A percentile compares a stretch with the other conserved stretches of the same genome.
phyloP scores from a whole-genome alignment of 2,329 filamentous ascomycete genomes.

The Fusarium staphyleae region DNA sequence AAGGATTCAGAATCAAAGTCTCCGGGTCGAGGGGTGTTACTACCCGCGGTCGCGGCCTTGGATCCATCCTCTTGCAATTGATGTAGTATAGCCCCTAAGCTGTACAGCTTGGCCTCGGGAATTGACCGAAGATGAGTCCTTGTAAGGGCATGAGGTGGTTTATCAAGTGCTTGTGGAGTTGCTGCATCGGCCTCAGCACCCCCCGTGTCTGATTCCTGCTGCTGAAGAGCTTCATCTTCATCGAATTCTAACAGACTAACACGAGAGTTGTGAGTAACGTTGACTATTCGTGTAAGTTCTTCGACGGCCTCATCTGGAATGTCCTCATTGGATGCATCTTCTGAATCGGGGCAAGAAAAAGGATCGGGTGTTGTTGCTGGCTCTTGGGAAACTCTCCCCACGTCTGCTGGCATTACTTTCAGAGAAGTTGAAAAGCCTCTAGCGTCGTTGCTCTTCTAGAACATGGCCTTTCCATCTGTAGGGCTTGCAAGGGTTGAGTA shows the following conservation, averaged over 20 bases:
- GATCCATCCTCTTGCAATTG: conserved; percentile 18
- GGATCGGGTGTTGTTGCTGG: neutral
- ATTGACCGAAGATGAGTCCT: conserved; percentile 18
- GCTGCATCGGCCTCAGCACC: neutral
- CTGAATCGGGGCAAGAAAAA: neutral
- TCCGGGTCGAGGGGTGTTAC: conserved; percentile 8
- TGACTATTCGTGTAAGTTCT: neutral
- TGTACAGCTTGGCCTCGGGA: conserved; percentile 21
- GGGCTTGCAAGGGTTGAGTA: conserved; percentile 24
- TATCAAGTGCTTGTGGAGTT: neutral
- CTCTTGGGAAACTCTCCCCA: neutral
- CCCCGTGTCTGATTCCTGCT: neutral
- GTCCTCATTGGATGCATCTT: neutral
- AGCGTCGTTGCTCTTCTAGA: conserved; percentile 22
- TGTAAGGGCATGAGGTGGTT: conserved; percentile 17
- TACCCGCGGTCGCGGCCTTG: conserved; percentile 28
- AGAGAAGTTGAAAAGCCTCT: conserved; percentile 6
- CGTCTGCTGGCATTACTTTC: conserved; percentile 1
- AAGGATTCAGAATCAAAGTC: conserved; percentile 11
- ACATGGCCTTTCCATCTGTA: conserved; percentile 8
- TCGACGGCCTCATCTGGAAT: neutral
- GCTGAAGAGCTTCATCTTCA: neutral
- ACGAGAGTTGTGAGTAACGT: neutral
- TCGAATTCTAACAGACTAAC: neutral
- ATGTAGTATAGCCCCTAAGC: conserved; percentile 10